phyloP scores from a whole-genome alignment of 2,329 filamentous ascomycete species.

The Xylariaceae sp. region DNA sequence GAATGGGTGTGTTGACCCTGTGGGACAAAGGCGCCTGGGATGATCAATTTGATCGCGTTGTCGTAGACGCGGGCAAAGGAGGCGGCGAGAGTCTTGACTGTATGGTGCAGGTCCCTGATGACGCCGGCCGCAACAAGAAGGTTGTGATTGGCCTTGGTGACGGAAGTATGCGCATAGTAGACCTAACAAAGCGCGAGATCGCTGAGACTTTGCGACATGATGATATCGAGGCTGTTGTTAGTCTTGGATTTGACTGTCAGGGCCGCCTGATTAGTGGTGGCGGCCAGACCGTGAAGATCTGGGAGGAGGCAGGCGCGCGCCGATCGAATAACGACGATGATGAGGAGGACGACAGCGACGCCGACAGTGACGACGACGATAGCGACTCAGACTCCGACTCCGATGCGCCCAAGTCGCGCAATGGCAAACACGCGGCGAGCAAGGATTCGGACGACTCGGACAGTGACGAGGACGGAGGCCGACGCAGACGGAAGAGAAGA shows the following conservation, averaged over 20 bases:
- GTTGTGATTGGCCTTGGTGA: slow-evolving; percentile 78
- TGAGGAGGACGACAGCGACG: slow-evolving; percentile 45
- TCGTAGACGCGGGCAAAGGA: slow-evolving; percentile 58
- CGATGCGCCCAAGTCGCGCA: slow-evolving; percentile 41
- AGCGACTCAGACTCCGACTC: slow-evolving; percentile 41
- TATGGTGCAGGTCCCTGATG: slow-evolving; percentile 66
- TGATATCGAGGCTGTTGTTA: slow-evolving; percentile 79
- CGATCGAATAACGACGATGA: slow-evolving; percentile 43
- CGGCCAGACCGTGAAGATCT: slow-evolving; percentile 81
- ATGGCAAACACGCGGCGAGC: slow-evolving; percentile 36
- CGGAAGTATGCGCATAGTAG: slow-evolving; percentile 71
- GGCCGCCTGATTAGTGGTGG: slow-evolving; percentile 87
- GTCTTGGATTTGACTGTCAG: slow-evolving; percentile 75
- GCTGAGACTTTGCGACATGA: slow-evolving; percentile 68
- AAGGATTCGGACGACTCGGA: slow-evolving; percentile 38
- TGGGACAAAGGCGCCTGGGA: slow-evolving; percentile 97
- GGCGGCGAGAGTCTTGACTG: slow-evolving; percentile 77
- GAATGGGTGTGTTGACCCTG: slow-evolving; percentile 76
- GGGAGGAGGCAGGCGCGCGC: slow-evolving; percentile 64
- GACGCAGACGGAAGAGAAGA: slow-evolving; percentile 43
- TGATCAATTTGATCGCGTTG: slow-evolving; percentile 85
- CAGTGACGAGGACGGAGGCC: slow-evolving; percentile 41
- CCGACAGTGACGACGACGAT: slow-evolving; percentile 41
- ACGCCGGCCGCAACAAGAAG: slow-evolving; percentile 64
- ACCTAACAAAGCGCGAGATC: slow-evolving; percentile 68